These are phyloP conservation scores for Tylopilus balloui DNA, from an alignment of 768 basidiomycete species.

Conservation along the genomic window DNA sequence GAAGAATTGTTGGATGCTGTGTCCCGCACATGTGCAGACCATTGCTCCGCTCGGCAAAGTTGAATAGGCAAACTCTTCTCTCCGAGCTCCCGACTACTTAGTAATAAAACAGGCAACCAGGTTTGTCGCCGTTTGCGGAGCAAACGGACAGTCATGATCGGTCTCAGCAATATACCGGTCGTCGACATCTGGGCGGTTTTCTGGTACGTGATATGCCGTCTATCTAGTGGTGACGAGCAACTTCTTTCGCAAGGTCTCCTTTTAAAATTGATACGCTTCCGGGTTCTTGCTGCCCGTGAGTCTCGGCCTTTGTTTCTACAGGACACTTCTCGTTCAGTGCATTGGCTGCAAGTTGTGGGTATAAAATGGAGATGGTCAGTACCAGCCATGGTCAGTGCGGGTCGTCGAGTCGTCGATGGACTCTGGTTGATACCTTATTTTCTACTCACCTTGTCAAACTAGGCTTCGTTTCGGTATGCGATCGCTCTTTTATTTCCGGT, in stretches of 20 bases:
- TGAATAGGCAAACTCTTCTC: too few species aligned
- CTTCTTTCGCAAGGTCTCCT: conserved; percentile 27
- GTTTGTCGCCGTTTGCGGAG: too few species aligned
- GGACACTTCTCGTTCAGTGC: conserved; percentile 43
- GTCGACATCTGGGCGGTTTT: conserved; percentile 70
- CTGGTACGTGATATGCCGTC: conserved; percentile 46
- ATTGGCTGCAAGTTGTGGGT: conserved; percentile 40
- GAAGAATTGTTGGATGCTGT: too few species aligned
- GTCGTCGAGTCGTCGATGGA: background rate
- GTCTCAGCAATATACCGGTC: too few species aligned
- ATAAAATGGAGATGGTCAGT: conserved; percentile 21
- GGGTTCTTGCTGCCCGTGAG: conserved; percentile 45
- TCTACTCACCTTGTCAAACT: conserved; percentile 40
- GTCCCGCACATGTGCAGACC: too few species aligned
- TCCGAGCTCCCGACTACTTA: too few species aligned
- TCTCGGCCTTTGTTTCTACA: conserved; percentile 1
- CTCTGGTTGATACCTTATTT: background rate
- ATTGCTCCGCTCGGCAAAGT: too few species aligned
- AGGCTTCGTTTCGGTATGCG: conserved; percentile 63
- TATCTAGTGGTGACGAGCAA: conserved; percentile 1
- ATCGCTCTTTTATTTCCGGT: background rate
- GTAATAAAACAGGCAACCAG: too few species aligned
- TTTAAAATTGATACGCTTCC: conserved; percentile 56
- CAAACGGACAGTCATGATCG: too few species aligned
- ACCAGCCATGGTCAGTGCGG: background rate